phyloP scores from a whole-genome alignment of 2,329 filamentous ascomycete genomes.

The Aspergillus persii region DNA sequence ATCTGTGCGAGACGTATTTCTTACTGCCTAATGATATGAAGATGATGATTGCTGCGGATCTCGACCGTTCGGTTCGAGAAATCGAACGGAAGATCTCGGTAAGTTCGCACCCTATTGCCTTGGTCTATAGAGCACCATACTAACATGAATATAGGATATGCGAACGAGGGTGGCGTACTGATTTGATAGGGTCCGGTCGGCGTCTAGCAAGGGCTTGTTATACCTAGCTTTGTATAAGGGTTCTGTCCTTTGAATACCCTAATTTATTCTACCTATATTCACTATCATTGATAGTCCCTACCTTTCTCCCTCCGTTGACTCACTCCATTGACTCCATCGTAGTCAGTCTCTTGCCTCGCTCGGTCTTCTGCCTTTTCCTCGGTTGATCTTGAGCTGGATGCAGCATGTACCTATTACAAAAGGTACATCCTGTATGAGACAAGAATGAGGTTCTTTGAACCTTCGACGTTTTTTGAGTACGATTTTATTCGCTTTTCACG shows the following conservation, averaged over 20 bases:
- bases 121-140: not conserved
- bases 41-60: slow-evolving; percentile 87
- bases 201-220: slow-evolving; percentile 19
- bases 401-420: slow-evolving; percentile 18
- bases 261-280: slow-evolving; percentile 17
- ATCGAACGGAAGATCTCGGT: slow-evolving; percentile 93
- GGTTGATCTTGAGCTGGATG: slow-evolving; percentile 44
- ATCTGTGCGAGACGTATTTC: slow-evolving; percentile 89
- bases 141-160: slow-evolving; percentile 50
- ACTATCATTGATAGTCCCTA: slow-evolving; percentile 5
- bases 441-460: slow-evolving; percentile 35
- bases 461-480: slow-evolving; percentile 53
- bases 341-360: slow-evolving; percentile 51
- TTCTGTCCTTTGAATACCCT: slow-evolving; percentile 23
- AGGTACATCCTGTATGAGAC: slow-evolving; percentile 43
- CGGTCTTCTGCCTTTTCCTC: slow-evolving; percentile 38
- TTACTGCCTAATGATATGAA: slow-evolving; percentile 84
- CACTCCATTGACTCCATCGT: not conserved
- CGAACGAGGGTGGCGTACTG: slow-evolving; percentile 57
- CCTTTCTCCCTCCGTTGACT: not conserved
- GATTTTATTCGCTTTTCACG: slow-evolving; percentile 39
- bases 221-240: slow-evolving; percentile 15
- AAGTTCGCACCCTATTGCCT: slow-evolving; percentile 25
- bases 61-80: slow-evolving; percentile 86
- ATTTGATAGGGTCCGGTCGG: slow-evolving; percentile 24